Conservation (phyloP, 2,329 filamentous ascomycete species). For the Phyllachora maydis region DNA sequence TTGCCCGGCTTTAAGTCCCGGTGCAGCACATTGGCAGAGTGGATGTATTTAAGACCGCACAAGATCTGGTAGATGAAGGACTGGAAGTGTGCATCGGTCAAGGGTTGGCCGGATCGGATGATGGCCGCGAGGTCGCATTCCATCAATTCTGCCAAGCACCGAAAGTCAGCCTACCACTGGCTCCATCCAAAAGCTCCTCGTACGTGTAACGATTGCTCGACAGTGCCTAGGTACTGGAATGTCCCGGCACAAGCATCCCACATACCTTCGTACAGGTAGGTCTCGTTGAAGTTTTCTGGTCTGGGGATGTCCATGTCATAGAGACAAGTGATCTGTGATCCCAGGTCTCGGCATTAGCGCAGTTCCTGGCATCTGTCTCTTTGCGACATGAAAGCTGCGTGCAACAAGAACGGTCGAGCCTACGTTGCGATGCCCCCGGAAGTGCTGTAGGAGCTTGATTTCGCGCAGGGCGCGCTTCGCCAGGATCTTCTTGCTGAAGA, state of each 20-base stretch:
- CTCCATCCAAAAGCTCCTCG: not conserved
- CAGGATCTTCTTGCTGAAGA: slow-evolving; percentile 99
- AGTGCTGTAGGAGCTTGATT: slow-evolving; percentile 97
- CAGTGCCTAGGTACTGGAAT: no score
- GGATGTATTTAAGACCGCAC: slow-evolving; percentile 96
- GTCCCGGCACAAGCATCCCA: no score
- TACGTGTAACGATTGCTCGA: no score
- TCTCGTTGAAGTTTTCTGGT: slow-evolving; percentile 97
- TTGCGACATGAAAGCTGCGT: not conserved
- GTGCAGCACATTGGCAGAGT: slow-evolving; percentile 94
- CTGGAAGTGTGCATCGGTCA: slow-evolving; percentile 98
- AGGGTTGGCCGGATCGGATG: slow-evolving; percentile 86
- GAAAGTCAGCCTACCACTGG: no score
- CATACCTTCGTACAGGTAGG: slow-evolving; percentile 92
- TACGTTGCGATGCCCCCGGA: slow-evolving; percentile 75
- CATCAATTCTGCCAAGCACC: slow-evolving; percentile 91
- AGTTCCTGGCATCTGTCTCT: not conserved
- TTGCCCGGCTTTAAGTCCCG: slow-evolving; percentile 96
- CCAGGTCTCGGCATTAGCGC: slow-evolving; percentile 8
- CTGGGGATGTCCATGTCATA: slow-evolving; percentile 99
- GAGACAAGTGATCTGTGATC: slow-evolving; percentile 75
- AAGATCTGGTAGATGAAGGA: slow-evolving; percentile 99
- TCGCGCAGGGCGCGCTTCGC: slow-evolving; percentile 94
- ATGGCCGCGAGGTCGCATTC: slow-evolving; percentile 97
- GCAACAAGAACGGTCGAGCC: no score